Evolutionary conservation across 2,329 filamentous ascomycete genomes (phyloP).

Genomic region (Phaeosphaeriaceae sp.): DNA sequence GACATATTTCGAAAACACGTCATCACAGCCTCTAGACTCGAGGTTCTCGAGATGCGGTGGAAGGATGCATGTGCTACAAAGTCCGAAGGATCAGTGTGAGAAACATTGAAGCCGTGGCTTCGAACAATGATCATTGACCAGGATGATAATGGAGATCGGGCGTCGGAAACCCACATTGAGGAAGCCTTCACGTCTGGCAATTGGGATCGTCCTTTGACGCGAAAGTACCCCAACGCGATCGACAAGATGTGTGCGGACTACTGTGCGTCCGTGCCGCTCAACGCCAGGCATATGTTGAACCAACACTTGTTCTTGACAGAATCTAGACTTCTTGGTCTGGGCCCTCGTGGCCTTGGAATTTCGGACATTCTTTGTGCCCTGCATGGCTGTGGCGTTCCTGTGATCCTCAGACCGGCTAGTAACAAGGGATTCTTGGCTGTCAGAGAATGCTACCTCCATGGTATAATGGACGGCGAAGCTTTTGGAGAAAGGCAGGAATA

Average conservation of each 20-base stretch:
- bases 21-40: too few species aligned
- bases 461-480: too few species aligned
- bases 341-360: background rate
- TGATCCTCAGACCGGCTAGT: too few species aligned
- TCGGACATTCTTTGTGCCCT: too few species aligned
- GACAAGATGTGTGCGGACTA: background rate
- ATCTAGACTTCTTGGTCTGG: background rate
- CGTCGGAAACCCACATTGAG: background rate
- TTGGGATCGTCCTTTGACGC: background rate
- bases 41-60: background rate
- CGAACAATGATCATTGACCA: background rate
- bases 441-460: too few species aligned
- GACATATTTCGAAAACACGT: too few species aligned
- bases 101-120: background rate
- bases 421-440: too few species aligned
- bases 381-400: too few species aligned
- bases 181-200: background rate
- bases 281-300: background rate
- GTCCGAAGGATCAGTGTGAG: too few species aligned
- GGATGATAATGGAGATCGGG: background rate
- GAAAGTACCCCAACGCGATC: background rate
- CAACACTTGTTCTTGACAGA: background rate
- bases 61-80: background rate
- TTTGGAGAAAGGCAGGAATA: too few species aligned
- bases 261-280: background rate